Conservation (phyloP, 2,329 filamentous ascomycete species). For the Fusarium hostae region DNA sequence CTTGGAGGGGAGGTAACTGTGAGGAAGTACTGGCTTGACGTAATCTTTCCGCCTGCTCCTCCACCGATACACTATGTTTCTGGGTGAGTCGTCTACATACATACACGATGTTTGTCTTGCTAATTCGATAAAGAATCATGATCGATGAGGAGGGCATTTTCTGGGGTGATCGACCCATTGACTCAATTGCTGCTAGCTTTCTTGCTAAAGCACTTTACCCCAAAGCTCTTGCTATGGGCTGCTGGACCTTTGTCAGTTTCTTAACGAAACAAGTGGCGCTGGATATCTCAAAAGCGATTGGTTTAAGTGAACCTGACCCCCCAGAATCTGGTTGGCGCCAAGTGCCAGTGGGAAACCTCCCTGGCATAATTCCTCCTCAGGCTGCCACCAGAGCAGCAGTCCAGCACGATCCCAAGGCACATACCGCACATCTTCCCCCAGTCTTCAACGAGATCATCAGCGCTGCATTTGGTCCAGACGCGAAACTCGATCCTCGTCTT, state of each 20-base stretch:
- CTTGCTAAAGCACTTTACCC: slow-evolving; percentile 65
- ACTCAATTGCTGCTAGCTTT: slow-evolving; percentile 57
- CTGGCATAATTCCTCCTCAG: slow-evolving; percentile 37
- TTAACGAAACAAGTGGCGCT: slow-evolving; percentile 58
- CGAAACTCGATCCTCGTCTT: slow-evolving; percentile 51
- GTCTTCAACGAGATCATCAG: slow-evolving; percentile 42
- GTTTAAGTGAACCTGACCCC: slow-evolving; percentile 49
- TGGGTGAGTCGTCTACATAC: slow-evolving; percentile 60
- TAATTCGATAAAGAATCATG: slow-evolving; percentile 56
- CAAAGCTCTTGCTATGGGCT: slow-evolving; percentile 60
- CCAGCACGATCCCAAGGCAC: slow-evolving; percentile 40
- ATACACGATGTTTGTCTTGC: background rate
- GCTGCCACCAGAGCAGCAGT: slow-evolving; percentile 40
- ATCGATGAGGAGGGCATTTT: slow-evolving; percentile 61
- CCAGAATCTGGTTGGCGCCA: slow-evolving; percentile 49
- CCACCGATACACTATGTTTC: slow-evolving; percentile 69
- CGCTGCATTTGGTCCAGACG: slow-evolving; percentile 43
- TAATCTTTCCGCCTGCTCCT: slow-evolving; percentile 68
- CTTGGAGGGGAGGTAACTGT: slow-evolving; percentile 61
- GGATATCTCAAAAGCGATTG: slow-evolving; percentile 58
- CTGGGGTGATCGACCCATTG: slow-evolving; percentile 60
- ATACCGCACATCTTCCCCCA: slow-evolving; percentile 39
- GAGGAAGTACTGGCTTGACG: slow-evolving; percentile 67
- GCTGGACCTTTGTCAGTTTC: slow-evolving; percentile 63
- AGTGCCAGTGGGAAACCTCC: slow-evolving; percentile 40